These are phyloP conservation scores for Zea mays DNA, from an alignment of 176 grass and related monocot species.

Conservation along the genomic window DNA sequence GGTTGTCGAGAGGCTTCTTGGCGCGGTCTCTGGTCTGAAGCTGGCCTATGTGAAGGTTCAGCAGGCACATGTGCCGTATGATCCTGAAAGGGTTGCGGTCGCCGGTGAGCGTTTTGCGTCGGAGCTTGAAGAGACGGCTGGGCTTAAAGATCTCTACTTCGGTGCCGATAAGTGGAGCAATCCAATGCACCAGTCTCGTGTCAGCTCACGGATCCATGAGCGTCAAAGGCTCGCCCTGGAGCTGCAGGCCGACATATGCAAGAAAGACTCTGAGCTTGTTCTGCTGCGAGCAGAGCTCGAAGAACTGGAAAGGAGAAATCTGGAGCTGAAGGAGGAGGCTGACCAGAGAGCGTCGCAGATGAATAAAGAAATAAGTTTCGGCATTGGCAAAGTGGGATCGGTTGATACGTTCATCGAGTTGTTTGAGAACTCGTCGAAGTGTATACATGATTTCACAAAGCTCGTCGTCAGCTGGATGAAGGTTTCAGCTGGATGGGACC, in stretches of 20 bases:
- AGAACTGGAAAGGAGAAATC: constrained; percentile 47
- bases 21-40: constrained; percentile 62
- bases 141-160: constrained; percentile 55
- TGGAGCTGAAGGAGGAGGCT: constrained; percentile 46
- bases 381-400: constrained; percentile 28
- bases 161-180: constrained; percentile 42
- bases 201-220: constrained; percentile 51
- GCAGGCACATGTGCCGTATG: constrained; percentile 62
- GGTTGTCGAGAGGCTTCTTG: constrained; percentile 56
- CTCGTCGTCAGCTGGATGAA: constrained; percentile 53
- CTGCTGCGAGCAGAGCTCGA: constrained; percentile 53
- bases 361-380: constrained; percentile 19
- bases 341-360: neutral
- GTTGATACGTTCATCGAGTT: constrained; percentile 51
- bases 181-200: constrained; percentile 43
- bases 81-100: constrained; percentile 44
- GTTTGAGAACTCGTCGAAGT: constrained; percentile 46
- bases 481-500: constrained; percentile 61
- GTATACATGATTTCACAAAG: constrained; percentile 71
- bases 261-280: constrained; percentile 65
- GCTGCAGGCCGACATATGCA: constrained; percentile 60
- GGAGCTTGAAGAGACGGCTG: constrained; percentile 50
- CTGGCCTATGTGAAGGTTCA: constrained; percentile 68
- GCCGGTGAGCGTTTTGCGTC: constrained; percentile 52
- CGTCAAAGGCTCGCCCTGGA: constrained; percentile 47